Base-by-base conservation (phyloP, 1,139 yeast species). In the Hyphopichia fennica region DNA sequence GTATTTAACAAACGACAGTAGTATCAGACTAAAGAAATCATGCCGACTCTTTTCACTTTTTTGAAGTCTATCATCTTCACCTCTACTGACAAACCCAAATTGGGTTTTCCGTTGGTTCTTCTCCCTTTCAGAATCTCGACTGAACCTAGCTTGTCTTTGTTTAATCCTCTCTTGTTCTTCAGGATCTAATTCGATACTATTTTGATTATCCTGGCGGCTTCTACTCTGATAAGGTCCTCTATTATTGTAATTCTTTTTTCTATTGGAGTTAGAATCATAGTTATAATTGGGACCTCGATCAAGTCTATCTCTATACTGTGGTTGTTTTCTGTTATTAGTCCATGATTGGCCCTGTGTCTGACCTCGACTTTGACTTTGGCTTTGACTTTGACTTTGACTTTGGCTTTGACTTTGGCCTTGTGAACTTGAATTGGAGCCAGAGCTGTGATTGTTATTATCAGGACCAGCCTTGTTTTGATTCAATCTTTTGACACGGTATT, bases 11-110 rank as follows among this genome's bases (percentile, higher is more conserved):
- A 72, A 72, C 6, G 57, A 52, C 13, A 45, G 45, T 18, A 74
- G 54, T 7, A 79, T 71, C 27, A 56, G 48, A 3, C 55, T 54
- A 50, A 74, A 80, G 45, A 62, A 74, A 27, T 50, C 57, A 15
- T 53, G 56, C 45, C 84, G 58, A 13, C 70, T 78, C 5, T 48
- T 43, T 13, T 58, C 57, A 49, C 75, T 76, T n/a, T 63, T 51
- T 46, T 76, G 81, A 22, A 82, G 60, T 34, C 77, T 56, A 39
- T 57, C 56, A 46, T 79, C 85, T 42, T 80, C 85, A 1, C 87
- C 87, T 41, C 87, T 62, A 48, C 87, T 81, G 1, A 79, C 60
- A 36, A 73, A 65, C 0, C 87, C 87, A 50, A 73, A 79, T 2
- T 59, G 45, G n/a, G 25, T 15, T 18, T 27, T 27, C 6, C 13